These are phyloP conservation scores for Aspergillus asperescens DNA, from an alignment of 495 filamentous ascomycete species.

Conservation along the genomic window DNA sequence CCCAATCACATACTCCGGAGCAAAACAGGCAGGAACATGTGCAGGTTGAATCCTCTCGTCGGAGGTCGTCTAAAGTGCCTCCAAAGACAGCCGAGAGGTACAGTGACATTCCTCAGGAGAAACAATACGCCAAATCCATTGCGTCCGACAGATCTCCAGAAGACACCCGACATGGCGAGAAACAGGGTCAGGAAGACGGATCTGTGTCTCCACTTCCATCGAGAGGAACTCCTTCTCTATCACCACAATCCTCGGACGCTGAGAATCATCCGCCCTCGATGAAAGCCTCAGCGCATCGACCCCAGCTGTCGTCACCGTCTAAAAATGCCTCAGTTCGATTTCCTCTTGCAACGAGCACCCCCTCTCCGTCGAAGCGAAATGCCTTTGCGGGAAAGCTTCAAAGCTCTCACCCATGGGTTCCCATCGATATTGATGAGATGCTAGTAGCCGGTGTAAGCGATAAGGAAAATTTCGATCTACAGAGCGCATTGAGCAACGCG, in stretches of 20 bases:
- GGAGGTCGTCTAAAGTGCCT: conserved; percentile 31
- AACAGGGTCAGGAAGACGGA: conserved; percentile 11
- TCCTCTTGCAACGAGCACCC: conserved; percentile 52
- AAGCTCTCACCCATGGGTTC: conserved; percentile 62
- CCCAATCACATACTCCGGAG: conserved; percentile 21
- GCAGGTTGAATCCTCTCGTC: conserved; percentile 20
- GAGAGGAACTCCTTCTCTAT: conserved; percentile 50
- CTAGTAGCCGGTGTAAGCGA: conserved; percentile 39
- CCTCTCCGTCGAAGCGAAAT: conserved; percentile 65
- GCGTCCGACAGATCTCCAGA: conserved; percentile 12
- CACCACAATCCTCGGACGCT: conserved; percentile 73
- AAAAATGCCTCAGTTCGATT: conserved; percentile 34
- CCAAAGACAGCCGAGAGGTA: conserved; percentile 42
- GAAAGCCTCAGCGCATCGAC: conserved; percentile 42
- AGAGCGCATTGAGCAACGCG: conserved; percentile 38
- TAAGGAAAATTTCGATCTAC: conserved; percentile 51
- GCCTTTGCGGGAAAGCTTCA: conserved; percentile 50
- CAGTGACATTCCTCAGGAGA: conserved; percentile 42
- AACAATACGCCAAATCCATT: conserved; percentile 34
- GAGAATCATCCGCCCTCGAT: conserved; percentile 72
- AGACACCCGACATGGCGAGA: conserved; percentile 5
- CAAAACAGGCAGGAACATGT: conserved; percentile 24
- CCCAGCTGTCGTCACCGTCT: conserved; percentile 41
- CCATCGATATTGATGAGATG: conserved; percentile 65
- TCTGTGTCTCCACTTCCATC: conserved; percentile 34